These are phyloP conservation scores for Yamadazyma aaseri DNA, from an alignment of 1,139 yeast species.

Conservation along the genomic window DNA sequence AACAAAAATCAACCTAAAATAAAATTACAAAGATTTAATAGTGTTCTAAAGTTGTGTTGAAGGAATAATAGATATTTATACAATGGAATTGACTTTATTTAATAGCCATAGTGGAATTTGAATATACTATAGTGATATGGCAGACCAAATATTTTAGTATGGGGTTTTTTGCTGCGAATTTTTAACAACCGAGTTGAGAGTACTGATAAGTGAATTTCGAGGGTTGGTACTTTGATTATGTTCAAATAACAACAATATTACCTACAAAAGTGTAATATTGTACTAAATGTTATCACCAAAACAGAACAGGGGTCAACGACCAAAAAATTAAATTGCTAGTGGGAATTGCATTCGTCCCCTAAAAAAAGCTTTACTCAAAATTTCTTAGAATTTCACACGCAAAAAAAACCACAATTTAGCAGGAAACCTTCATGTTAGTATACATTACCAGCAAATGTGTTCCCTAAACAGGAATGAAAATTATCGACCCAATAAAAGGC, in stretches of 20 bases:
- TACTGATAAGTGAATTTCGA: neutral
- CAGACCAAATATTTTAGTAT: neutral
- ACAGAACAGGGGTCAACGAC: neutral
- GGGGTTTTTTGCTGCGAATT: conserved; percentile 1
- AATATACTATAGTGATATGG: too few species aligned
- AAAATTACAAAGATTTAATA: too few species aligned
- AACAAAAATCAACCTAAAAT: too few species aligned
- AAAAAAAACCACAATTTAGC: too few species aligned
- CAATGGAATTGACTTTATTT: too few species aligned
- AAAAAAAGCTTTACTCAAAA: neutral
- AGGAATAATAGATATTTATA: too few species aligned
- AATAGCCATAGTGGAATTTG: too few species aligned
- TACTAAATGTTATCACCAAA: too few species aligned
- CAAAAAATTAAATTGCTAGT: neutral
- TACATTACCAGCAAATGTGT: too few species aligned
- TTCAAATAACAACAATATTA: neutral
- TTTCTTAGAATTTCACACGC: neutral
- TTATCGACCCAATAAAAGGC: conserved; percentile 1
- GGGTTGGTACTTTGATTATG: neutral
- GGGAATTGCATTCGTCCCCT: neutral
- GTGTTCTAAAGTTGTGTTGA: too few species aligned
- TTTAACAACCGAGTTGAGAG: neutral
- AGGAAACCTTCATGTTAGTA: too few species aligned
- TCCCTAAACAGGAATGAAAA: conserved; percentile 1
- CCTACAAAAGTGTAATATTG: too few species aligned